Evolutionary conservation across 306 rosid genomes (phyloP), one percentile per base, ranked within the genome.

Genomic region (Coriaria nepalensis): DNA sequence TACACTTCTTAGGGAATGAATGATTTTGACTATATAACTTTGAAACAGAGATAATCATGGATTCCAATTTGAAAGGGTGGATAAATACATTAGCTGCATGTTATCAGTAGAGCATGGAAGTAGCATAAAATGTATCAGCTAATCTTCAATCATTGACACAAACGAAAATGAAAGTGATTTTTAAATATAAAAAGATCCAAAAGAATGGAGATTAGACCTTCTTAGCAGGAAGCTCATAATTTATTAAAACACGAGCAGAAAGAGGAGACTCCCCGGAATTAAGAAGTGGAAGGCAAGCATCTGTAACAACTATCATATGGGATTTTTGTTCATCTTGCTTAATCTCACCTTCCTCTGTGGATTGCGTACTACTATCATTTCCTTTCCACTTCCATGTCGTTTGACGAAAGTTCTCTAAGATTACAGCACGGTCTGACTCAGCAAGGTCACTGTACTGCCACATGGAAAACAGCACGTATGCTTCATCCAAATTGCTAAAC

Each of bases 391-490:
- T 65, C 7, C 59, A 13, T 2, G 79, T 41, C 40, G 82, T 76
- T 68, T 75, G 77, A 49, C 62, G 63, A 62, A 81, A 85, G 35
- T 57, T 74, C 60, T 90, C 98, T 13, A 85, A 44, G 33, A 71
- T 45, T 29, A 10, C 50, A 60, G 73, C 69, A 35, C 95, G 92
- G 61, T 85, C 92, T 49, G 76, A 69, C 67, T 77, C 98, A 29
- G 73, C 85, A n/a, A 85, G 87, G 78, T 90, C 98, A 68, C 83
- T 77, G 74, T 90, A 77, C 94, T 90, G 83, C 44, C 41, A 71
- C 20, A 33, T 9, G 14, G 39, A 37, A 64, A 56, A 63, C 40
- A 47, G 63, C 13, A 38, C 4, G 49, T 52, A 52, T 6, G 29
- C 35, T 13, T 15, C 33, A 48, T 4, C 9, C 15, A 33, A 50